These are phyloP conservation scores for Prunus davidiana DNA, from an alignment of 306 rosid genomes.

Conservation along the genomic window DNA sequence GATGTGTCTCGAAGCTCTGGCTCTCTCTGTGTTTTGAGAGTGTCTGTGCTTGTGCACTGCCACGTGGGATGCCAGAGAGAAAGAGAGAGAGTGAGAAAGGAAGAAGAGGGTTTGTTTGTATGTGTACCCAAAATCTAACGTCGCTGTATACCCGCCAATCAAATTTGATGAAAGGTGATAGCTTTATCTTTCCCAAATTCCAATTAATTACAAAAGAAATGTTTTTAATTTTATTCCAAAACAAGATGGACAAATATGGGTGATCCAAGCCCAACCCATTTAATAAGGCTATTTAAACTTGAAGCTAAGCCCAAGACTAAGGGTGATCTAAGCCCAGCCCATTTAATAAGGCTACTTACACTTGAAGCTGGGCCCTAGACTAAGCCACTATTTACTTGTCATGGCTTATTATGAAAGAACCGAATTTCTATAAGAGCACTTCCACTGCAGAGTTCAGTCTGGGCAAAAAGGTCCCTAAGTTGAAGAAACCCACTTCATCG, in stretches of 20 bases:
- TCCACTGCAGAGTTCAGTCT: no score
- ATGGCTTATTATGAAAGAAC: no score
- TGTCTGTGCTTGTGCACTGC: slow-evolving; percentile 27
- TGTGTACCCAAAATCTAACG: slow-evolving; percentile 8
- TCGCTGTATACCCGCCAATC: slow-evolving; percentile 52
- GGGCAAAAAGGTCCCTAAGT: no score
- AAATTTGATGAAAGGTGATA: neutral
- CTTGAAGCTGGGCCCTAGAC: no score
- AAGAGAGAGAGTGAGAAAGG: neutral
- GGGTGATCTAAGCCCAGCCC: neutral
- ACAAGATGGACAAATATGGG: neutral
- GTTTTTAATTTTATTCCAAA: neutral
- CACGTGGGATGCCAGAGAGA: slow-evolving; percentile 47
- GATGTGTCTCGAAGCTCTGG: neutral
- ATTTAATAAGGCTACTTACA: no score
- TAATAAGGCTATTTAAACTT: no score
- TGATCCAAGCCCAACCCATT: no score
- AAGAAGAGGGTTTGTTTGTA: neutral
- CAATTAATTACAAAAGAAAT: neutral
- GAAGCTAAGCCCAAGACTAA: no score
- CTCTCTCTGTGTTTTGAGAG: neutral
- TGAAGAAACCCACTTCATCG: no score
- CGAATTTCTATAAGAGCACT: no score
- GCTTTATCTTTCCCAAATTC: slow-evolving; percentile 43
- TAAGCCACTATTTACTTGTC: no score